phyloP scores from a whole-genome alignment of 2,329 filamentous ascomycete species.

The Neophaeococcomyces mojaviensis region DNA sequence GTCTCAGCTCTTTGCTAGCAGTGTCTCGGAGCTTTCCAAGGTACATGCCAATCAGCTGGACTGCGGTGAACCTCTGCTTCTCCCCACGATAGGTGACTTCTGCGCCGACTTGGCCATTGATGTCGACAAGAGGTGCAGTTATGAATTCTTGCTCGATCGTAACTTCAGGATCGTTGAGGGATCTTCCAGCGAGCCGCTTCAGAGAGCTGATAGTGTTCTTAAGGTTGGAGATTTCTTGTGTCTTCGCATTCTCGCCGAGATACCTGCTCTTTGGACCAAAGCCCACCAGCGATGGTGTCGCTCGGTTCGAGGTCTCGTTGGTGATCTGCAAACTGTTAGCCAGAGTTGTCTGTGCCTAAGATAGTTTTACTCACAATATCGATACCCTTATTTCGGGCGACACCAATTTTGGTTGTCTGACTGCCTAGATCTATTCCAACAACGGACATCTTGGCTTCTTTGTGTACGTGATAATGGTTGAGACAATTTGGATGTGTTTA shows the following conservation, averaged over 20 bases:
- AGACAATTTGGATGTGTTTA: background rate
- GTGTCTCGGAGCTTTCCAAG: constrained; percentile 90
- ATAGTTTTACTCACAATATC: constrained; percentile 75
- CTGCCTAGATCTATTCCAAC: constrained; percentile 90
- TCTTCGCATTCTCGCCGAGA: constrained; percentile 92
- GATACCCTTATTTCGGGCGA: constrained; percentile 96
- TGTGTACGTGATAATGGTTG: background rate
- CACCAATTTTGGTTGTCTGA: constrained; percentile 93
- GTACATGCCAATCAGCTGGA: constrained; percentile 91
- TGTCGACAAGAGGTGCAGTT: constrained; percentile 75
- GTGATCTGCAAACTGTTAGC: constrained; percentile 59
- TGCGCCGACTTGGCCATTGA: constrained; percentile 89
- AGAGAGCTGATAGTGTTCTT: constrained; percentile 96
- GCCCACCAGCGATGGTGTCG: constrained; percentile 92
- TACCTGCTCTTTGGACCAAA: constrained; percentile 93
- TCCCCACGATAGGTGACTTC: constrained; percentile 90
- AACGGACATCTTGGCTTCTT: constrained; percentile 45
- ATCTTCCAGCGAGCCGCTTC: constrained; percentile 85
- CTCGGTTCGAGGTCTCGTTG: constrained; percentile 98
- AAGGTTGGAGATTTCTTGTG: constrained; percentile 97
- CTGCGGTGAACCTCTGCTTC: constrained; percentile 92
- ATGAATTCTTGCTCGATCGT: constrained; percentile 88
- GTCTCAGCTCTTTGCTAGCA: constrained; percentile 75
- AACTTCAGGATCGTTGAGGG: constrained; percentile 82
- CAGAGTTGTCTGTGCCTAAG: background rate